phyloP scores from a whole-genome alignment of 176 grass and related monocot genomes.

The Leersia perrieri region DNA sequence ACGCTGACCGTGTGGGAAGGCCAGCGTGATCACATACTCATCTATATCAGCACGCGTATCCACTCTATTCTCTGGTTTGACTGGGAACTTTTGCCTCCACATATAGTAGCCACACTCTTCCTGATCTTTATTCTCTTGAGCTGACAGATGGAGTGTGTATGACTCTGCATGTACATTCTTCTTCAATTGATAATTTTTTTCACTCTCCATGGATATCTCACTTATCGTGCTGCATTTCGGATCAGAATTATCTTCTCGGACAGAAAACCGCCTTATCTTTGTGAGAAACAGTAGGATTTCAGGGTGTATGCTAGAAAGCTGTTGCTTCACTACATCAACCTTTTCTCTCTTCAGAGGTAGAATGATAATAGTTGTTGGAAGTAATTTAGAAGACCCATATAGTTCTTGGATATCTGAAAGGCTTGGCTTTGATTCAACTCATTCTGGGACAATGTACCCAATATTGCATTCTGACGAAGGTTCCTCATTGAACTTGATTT shows the following conservation, averaged over 20 bases:
- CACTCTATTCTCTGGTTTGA: constrained; percentile 51
- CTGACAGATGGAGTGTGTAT: constrained; percentile 50
- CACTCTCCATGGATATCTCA: constrained; percentile 56
- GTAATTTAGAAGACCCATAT: constrained; percentile 48
- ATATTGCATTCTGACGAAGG: constrained; percentile 68
- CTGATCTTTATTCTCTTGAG: constrained; percentile 30
- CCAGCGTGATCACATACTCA: constrained; percentile 70
- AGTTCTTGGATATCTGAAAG: constrained; percentile 44
- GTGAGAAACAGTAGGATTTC: constrained; percentile 70
- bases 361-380: constrained; percentile 67
- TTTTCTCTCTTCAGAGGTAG: constrained; percentile 65
- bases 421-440: constrained; percentile 54
- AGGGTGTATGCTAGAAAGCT: constrained; percentile 54
- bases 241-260: constrained; percentile 37
- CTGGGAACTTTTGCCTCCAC: constrained; percentile 80
- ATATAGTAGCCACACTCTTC: constrained; percentile 69
- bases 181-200: constrained; percentile 39
- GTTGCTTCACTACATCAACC: constrained; percentile 56
- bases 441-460: constrained; percentile 84
- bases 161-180: constrained; percentile 64
- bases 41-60: constrained; percentile 60
- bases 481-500: constrained; percentile 73
- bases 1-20: constrained; percentile 48
- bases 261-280: constrained; percentile 59
- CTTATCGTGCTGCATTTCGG: constrained; percentile 20